These are phyloP conservation scores for Malus hybrid DNA, from an alignment of 331 rosid genomes.

Conservation along the genomic window DNA sequence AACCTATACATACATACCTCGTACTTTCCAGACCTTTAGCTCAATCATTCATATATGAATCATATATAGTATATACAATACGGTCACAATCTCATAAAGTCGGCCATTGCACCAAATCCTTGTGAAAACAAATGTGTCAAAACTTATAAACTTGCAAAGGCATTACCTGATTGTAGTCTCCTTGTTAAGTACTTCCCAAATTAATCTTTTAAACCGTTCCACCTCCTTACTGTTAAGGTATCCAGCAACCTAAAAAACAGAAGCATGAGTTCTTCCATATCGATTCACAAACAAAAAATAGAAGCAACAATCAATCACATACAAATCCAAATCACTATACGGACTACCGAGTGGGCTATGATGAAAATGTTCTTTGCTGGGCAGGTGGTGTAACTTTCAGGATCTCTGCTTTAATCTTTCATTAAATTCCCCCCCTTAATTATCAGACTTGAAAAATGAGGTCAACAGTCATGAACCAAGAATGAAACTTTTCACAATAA, in stretches of 20 bases:
- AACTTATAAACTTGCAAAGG: not conserved
- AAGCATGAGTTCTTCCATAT: not conserved
- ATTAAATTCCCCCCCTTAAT: not conserved
- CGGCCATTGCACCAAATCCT: no score
- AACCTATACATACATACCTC: no score
- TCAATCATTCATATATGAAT: no score
- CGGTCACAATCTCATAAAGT: no score
- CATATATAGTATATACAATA: no score
- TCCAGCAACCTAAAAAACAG: not conserved
- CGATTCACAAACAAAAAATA: not conserved
- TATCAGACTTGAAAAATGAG: not conserved
- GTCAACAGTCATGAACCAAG: not conserved
- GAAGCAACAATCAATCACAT: not conserved
- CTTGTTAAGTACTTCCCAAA: conserved; percentile 15
- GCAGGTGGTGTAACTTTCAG: not conserved
- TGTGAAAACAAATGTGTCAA: no score
- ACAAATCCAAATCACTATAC: not conserved
- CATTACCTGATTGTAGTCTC: conserved; percentile 7
- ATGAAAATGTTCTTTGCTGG: no score
- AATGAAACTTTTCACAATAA: not conserved
- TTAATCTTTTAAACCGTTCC: not conserved
- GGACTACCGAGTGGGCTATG: not conserved
- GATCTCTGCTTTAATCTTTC: not conserved
- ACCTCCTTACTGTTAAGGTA: conserved; percentile 15
- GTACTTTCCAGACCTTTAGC: no score